Conservation (phyloP, 1,139 yeast species). For the Nematodospora anomalae region DNA sequence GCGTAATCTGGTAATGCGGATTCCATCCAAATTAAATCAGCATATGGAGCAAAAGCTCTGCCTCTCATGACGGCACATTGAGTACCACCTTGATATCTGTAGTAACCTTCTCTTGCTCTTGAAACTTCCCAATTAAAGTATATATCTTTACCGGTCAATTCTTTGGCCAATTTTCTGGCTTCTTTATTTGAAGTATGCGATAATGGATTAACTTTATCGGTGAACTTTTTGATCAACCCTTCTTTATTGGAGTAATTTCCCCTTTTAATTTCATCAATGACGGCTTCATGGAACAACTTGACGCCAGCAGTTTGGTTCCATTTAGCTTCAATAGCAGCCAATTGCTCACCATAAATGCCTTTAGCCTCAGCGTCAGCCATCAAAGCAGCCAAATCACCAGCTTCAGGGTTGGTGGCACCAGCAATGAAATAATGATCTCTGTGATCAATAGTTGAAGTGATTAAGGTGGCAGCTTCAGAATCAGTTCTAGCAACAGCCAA, state of each 20-base stretch:
- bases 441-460: constrained; percentile 90
- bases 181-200: constrained; percentile 75
- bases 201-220: constrained; percentile 69
- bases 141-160: constrained; percentile 77
- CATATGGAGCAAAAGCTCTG: constrained; percentile 91
- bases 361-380: constrained; percentile 78
- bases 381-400: constrained; percentile 71
- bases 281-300: constrained; percentile 90
- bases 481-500: constrained; percentile 93
- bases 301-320: constrained; percentile 86
- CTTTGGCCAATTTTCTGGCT: constrained; percentile 75
- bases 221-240: constrained; percentile 64
- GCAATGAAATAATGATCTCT: constrained; percentile 91
- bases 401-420: constrained; percentile 86
- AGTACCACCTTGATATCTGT: constrained; percentile 95
- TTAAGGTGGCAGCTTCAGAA: constrained; percentile 93
- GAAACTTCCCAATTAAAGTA: constrained; percentile 96
- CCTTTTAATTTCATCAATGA: constrained; percentile 73
- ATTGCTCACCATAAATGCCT: constrained; percentile 71
- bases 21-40: constrained; percentile 99
- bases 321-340: constrained; percentile 73
- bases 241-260: constrained; percentile 64
- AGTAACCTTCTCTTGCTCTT: constrained; percentile 96
- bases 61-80: constrained; percentile 98
- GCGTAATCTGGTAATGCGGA: constrained; percentile 90